Evolutionary conservation across 1,284 basidiomycete genomes (phyloP).

Genomic region (Cryptococcus sp.): DNA sequence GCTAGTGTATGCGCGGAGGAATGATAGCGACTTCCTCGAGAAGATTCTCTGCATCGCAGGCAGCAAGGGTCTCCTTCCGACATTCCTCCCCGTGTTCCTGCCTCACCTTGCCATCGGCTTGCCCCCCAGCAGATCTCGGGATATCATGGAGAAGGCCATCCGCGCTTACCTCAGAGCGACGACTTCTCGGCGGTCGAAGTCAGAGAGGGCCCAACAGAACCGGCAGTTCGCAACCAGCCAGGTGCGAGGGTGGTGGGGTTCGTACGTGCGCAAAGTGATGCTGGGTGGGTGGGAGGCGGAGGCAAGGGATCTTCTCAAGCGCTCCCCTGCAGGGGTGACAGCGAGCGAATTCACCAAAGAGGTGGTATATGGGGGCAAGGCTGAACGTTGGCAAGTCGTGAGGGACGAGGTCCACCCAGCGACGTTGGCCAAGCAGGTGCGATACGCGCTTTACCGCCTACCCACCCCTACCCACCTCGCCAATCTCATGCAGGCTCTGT

Average conservation of each 20-base stretch:
- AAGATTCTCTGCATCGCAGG: constrained; percentile 24
- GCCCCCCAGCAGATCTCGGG: constrained; percentile 17
- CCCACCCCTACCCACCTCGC: constrained; percentile 15
- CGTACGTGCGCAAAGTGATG: constrained; percentile 26
- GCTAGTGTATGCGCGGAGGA: constrained; percentile 16
- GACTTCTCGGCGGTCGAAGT: constrained; percentile 20
- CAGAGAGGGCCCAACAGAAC: constrained; percentile 14
- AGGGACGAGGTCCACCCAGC: background rate
- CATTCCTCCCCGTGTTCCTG: constrained; percentile 23
- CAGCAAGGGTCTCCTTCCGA: constrained; percentile 35
- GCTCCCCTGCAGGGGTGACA: constrained; percentile 14
- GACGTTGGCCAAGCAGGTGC: constrained; percentile 1
- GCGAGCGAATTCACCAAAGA: constrained; percentile 21
- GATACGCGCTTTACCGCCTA: constrained; percentile 1
- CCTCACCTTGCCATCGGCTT: constrained; percentile 21
- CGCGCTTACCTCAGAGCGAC: constrained; percentile 18
- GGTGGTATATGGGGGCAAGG: constrained; percentile 8
- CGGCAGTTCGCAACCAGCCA: constrained; percentile 14
- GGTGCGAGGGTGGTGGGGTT: constrained; percentile 25
- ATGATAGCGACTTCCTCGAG: constrained; percentile 21
- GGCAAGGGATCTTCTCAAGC: constrained; percentile 19
- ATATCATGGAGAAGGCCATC: constrained; percentile 11
- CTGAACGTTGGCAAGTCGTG: background rate
- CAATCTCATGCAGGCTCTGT: constrained; percentile 14
- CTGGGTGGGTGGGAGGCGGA: constrained; percentile 27